These are phyloP conservation scores for Neurospora sp. DNA, from an alignment of 495 filamentous ascomycete species.

Conservation along the genomic window DNA sequence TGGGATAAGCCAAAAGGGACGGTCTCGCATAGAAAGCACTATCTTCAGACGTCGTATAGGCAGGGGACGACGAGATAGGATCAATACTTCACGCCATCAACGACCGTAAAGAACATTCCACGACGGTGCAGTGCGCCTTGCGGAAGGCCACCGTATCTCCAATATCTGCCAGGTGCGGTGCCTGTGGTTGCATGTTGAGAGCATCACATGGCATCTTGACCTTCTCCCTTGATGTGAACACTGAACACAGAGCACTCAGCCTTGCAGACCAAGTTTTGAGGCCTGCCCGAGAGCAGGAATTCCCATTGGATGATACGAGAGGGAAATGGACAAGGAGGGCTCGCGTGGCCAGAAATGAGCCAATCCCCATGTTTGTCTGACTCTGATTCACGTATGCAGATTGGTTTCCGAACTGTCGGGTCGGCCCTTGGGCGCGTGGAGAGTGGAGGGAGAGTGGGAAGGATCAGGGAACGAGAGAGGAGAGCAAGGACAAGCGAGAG, in stretches of 20 bases:
- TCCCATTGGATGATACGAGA: not conserved
- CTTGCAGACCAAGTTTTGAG: not conserved
- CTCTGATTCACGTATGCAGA: not conserved
- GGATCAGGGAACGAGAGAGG: not conserved
- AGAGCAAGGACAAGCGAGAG: not conserved
- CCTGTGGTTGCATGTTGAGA: not conserved
- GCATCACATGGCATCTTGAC: not conserved
- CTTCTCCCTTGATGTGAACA: not conserved
- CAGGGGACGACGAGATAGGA: not conserved
- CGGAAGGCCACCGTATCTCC: not conserved
- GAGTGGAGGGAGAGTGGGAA: not conserved
- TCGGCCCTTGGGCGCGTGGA: not conserved
- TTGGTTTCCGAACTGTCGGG: slow-evolving; percentile 7
- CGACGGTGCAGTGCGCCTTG: not conserved
- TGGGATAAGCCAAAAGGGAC: not conserved
- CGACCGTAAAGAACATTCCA: not conserved
- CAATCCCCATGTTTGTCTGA: not conserved
- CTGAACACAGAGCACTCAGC: not conserved
- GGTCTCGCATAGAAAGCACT: not conserved
- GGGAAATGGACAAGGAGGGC: not conserved
- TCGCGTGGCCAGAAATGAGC: not conserved
- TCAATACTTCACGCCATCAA: not conserved
- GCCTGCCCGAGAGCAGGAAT: not conserved
- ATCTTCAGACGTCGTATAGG: not conserved
- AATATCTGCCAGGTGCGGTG: not conserved